These are phyloP conservation scores for Phytopythium helicoides DNA, from an alignment of 352 stramenopile genomes.

Conservation along the genomic window DNA sequence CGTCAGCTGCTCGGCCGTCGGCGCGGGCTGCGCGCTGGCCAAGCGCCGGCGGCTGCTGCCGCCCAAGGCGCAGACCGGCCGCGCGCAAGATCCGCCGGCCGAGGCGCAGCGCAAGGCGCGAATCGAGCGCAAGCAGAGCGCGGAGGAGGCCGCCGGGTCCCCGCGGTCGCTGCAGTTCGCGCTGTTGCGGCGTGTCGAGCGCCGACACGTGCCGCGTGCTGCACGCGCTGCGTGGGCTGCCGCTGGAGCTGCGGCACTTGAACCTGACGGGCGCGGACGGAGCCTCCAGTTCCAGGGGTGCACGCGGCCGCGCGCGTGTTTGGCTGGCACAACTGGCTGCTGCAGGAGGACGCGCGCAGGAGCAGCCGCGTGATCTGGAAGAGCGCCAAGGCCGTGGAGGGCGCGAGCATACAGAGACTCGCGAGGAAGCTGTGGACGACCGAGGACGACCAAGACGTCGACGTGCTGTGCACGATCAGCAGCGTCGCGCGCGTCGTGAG, in stretches of 20 bases:
- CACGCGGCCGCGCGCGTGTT: constrained; percentile 21
- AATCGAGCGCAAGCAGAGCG: neutral
- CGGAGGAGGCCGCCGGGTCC: constrained; percentile 7
- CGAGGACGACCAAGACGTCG: constrained; percentile 5
- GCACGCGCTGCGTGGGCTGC: constrained; percentile 29
- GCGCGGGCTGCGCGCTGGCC: no score
- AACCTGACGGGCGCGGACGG: constrained; percentile 12
- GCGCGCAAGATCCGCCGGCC: neutral
- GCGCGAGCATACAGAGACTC: constrained; percentile 25
- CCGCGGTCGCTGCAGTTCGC: constrained; percentile 38
- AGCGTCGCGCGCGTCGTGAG: constrained; percentile 26
- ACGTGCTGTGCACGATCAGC: constrained; percentile 38
- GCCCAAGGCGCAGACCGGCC: neutral
- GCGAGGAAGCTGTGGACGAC: constrained; percentile 33
- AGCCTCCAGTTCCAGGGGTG: constrained; percentile 12
- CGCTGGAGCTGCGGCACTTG: constrained; percentile 36
- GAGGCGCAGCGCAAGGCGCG: neutral
- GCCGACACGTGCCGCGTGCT: constrained; percentile 30
- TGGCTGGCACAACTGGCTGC: constrained; percentile 40
- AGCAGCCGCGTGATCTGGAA: constrained; percentile 38
- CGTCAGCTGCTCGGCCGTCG: no score
- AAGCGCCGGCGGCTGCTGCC: constrained; percentile 3
- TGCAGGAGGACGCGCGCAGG: constrained; percentile 20
- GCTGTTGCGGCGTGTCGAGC: constrained; percentile 30
- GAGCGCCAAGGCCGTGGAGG: constrained; percentile 35